phyloP scores from a whole-genome alignment of 495 filamentous ascomycete species.

The Podospora anserina region DNA sequence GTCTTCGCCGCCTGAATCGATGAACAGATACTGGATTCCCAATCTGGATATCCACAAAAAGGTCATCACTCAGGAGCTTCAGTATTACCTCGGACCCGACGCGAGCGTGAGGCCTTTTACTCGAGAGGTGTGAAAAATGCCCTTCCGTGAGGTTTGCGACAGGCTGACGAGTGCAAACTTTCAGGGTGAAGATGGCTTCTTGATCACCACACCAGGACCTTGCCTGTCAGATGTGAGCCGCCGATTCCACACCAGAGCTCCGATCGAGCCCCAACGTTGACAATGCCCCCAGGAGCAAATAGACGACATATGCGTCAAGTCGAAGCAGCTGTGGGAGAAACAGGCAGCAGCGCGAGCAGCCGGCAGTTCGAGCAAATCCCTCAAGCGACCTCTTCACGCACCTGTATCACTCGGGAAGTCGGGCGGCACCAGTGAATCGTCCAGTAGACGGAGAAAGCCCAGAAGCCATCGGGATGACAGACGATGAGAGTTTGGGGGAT shows the following conservation, averaged over 20 bases:
- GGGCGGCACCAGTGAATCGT: conserved; percentile 33
- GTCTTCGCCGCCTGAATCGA: conserved; percentile 35
- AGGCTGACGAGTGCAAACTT: conserved; percentile 30
- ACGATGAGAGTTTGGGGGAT: conserved; percentile 24
- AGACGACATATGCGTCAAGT: conserved; percentile 56
- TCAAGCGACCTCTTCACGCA: conserved; percentile 55
- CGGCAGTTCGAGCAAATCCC: conserved; percentile 44
- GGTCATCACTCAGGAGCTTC: conserved; percentile 55
- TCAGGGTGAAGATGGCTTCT: conserved; percentile 55
- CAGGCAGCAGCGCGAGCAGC: conserved; percentile 53
- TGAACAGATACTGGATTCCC: conserved; percentile 58
- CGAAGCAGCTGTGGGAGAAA: conserved; percentile 54
- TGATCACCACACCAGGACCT: conserved; percentile 53
- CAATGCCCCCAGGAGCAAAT: conserved; percentile 50
- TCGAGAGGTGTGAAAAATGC: conserved; percentile 41
- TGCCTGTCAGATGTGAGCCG: conserved; percentile 54
- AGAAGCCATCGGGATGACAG: conserved; percentile 32
- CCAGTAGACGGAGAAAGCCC: conserved; percentile 29
- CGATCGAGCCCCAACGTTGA: conserved; percentile 28
- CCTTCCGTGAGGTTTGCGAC: conserved; percentile 15
- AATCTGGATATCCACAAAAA: conserved; percentile 56
- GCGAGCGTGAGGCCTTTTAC: conserved; percentile 54
- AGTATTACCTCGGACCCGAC: conserved; percentile 54
- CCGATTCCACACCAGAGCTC: conserved; percentile 4
- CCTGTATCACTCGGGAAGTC: conserved; percentile 50